Base-by-base conservation (phyloP, 192 early-diverging fungal genomes). In the Linnemannia hyalina region DNA sequence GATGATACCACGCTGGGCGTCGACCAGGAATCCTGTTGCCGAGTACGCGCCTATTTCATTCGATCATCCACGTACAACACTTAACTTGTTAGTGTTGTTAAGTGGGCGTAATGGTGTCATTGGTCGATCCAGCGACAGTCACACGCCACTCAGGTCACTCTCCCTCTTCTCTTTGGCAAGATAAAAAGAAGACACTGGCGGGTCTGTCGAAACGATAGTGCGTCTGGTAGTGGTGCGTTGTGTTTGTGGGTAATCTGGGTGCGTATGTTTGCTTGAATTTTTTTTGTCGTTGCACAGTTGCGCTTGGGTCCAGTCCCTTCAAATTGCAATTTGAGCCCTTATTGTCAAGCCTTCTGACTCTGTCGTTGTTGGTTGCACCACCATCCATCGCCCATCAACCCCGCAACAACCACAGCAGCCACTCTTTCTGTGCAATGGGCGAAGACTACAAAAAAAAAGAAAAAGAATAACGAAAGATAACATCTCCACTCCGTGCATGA, bases 1-100 rank as follows among this genome's bases (percentile, higher is more conserved):
- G 46, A 96, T 93, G 38, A 96, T 93, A 10, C 95, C 95, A 46
- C 88, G 91, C 77, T 92, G 49, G 2, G 94, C 95, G 83, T 96
- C 95, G 29, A 96, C 95, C 35, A 96, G 89, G 75, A 96, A 95
- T 13, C 95, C 95, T 3, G 95, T 93, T 10, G 95, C 95, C 7
- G 90, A 89, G 55, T 90, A 92, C 23, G 87, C 89, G 20, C 90
- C 92, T 92, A 70, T 18, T 32, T 65, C 26, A 65, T 26, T 65
- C 26, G 11, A 65, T 65, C 60, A 52, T 52, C 49, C 49, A 57
- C 41, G 35, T 22, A 26, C 54, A 40, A 35, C 23, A 41, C 13
- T 46, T 46, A 15, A 46, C 44, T 2, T 36, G 47, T 40, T 35
- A 38, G n/a, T 26, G 41, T 4, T 76, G n/a, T 23, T 11, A 6